A percentile compares a stretch with the other conserved stretches of the same genome.
These are phyloP conservation scores for Hypoxylon sp. DNA, from an alignment of 2,329 filamentous ascomycete species.

Conservation along the genomic window DNA sequence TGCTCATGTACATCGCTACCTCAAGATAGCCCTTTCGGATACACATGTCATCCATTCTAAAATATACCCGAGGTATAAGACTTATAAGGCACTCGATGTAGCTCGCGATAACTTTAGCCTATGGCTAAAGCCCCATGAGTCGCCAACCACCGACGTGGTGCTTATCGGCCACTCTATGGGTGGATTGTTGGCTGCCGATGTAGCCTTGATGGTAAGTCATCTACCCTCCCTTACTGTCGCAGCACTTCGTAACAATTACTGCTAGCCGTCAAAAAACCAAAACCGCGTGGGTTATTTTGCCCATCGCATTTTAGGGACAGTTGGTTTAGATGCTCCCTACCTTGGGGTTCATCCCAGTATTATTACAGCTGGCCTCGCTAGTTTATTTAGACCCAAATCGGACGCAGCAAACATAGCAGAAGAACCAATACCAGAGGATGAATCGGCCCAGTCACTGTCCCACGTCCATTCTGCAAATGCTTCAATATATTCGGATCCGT, in stretches of 20 bases:
- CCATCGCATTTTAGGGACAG: conserved; percentile 83
- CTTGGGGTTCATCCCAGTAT: conserved; percentile 91
- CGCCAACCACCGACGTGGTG: conserved; percentile 80
- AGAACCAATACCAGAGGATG: conserved; percentile 35
- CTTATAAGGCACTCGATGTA: conserved; percentile 77
- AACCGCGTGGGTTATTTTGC: conserved; percentile 64
- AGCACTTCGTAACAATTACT: conserved; percentile 32
- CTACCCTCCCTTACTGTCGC: conserved; percentile 30
- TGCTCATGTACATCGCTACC: conserved; percentile 83
- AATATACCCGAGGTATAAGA: conserved; percentile 85
- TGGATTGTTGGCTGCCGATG: conserved; percentile 84
- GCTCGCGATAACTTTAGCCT: conserved; percentile 86
- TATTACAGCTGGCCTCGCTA: conserved; percentile 83
- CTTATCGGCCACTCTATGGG: conserved; percentile 93
- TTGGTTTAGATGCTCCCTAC: conserved; percentile 89
- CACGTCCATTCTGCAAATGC: conserved; percentile 44
- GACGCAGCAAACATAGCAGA: conserved; percentile 50
- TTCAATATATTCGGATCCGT: conserved; percentile 48
- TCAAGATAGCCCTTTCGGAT: conserved; percentile 76
- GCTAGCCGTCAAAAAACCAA: conserved; percentile 47
- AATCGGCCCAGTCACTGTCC: conserved; percentile 34
- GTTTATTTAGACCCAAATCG: conserved; percentile 74
- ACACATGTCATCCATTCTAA: conserved; percentile 89
- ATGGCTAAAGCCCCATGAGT: conserved; percentile 86
- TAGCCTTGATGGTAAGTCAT: conserved; percentile 73